These are phyloP conservation scores for Aethionema arabicum DNA, from an alignment of 345 rosid genomes.

Conservation along the genomic window DNA sequence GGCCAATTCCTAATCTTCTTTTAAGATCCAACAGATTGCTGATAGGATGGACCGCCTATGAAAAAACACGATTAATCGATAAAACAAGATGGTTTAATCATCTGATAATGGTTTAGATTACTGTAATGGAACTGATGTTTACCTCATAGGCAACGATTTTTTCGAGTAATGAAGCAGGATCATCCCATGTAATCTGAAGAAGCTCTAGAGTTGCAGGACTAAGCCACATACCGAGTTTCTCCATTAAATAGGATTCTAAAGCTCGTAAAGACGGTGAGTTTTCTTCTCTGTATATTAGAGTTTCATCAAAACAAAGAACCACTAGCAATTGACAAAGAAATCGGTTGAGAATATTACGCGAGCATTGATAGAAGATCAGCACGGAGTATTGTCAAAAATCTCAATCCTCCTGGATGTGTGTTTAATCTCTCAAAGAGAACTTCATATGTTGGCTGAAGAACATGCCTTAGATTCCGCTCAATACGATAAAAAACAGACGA, in stretches of 20 bases:
- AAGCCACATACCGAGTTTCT: conserved; percentile 88
- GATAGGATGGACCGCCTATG: conserved; percentile 95
- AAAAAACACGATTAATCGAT: conserved; percentile 1
- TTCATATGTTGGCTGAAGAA: conserved; percentile 77
- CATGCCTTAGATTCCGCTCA: conserved; percentile 78
- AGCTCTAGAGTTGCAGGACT: conserved; percentile 91
- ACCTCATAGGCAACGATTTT: conserved; percentile 95
- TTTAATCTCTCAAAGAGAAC: conserved; percentile 80
- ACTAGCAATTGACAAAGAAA: conserved; percentile 5
- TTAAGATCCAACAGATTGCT: conserved; percentile 88
- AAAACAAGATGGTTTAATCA: neutral
- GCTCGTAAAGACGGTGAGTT: conserved; percentile 65
- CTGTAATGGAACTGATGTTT: conserved; percentile 25
- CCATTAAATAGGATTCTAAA: conserved; percentile 74
- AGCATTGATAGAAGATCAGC: conserved; percentile 77
- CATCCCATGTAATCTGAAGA: conserved; percentile 89
- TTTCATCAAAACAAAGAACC: neutral
- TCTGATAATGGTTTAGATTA: neutral
- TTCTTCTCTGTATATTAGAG: conserved; percentile 56
- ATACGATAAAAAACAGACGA: conserved; percentile 70
- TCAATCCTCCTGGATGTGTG: conserved; percentile 84
- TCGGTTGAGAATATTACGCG: conserved; percentile 46
- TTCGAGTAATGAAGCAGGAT: conserved; percentile 91
- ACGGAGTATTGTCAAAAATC: conserved; percentile 67
- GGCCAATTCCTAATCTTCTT: conserved; percentile 84